Evolutionary conservation across 2,329 filamentous ascomycete species (phyloP), one percentile per base, ranked within the genome.

Genomic region (Ascochyta lentis): DNA sequence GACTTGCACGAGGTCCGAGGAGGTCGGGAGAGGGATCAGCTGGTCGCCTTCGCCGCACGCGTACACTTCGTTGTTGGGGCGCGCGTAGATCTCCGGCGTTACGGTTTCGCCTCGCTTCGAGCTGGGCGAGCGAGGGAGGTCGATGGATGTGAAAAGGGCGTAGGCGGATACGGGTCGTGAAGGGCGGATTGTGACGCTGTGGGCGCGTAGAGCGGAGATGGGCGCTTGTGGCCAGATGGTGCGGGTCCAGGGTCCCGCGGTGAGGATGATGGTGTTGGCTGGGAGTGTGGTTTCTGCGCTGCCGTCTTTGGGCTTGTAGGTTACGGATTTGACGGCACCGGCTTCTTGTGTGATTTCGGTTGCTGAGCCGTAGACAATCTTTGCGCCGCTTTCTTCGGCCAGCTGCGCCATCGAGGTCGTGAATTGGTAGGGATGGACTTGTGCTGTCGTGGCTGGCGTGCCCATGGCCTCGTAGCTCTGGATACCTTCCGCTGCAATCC

Each of bases 361-460:
- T 3, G 92, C 92, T 1, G 86, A 83, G 24, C 88, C 87, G 39
- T 89, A 81, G 27, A 86, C 80, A 49, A 97, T 82, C 22, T 88
- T 75, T 0, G 76, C 80, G 1, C 80, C 80, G 33, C 74, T 71
- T 47, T 90, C 85, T 52, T 84, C 78, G 0, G 94, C 92, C 12
- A 97, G 81, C 38, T 86, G 80, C 4, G 90, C 91, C 61, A 98
- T 96, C 15, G 87, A 83, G 0, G 86, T 94, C 0, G 95, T 98
- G 71, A 99, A 98, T 40, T 92, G 87, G 59, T 89, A 90, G 0
- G 95, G 95, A 69, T 99, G 94, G 3, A 98, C 94, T 76, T 99
- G 95, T 0, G 95, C 91, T 1, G 95, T 98, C 58, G 92, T 90
- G 1, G 83, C 84, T 0, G 87, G 85, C 3, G 86, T 88, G 2